Percentiles rank a stretch among this genome's conserved stretches.
Evolutionary conservation across 2,329 filamentous ascomycete genomes (phyloP).

Genomic region (Phialocephala subalpina): DNA sequence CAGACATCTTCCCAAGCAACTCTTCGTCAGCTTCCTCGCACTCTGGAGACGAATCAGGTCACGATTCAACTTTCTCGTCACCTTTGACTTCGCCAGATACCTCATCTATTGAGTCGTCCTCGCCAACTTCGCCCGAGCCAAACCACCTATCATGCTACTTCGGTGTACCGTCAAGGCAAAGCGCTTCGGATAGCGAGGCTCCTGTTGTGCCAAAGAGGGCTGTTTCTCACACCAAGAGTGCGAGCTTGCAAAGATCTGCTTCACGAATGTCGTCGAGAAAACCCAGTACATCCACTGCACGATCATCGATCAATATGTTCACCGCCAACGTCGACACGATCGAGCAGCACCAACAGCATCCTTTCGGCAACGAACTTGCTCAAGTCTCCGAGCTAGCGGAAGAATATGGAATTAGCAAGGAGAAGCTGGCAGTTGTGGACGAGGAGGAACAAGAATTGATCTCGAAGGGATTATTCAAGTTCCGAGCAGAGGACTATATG

Average conservation of each 20-base stretch:
- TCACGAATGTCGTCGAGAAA: conserved; percentile 68
- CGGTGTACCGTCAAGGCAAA: conserved; percentile 47
- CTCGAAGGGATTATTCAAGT: conserved; percentile 74
- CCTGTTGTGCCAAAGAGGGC: conserved; percentile 81
- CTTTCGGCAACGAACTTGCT: conserved; percentile 89
- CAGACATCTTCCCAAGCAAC: conserved; percentile 68
- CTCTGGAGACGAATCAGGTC: conserved; percentile 77
- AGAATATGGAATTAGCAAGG: conserved; percentile 73
- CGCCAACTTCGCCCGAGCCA: conserved; percentile 60
- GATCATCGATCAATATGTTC: conserved; percentile 55
- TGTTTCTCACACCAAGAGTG: conserved; percentile 88
- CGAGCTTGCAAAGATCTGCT: conserved; percentile 75
- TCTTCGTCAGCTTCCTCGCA: conserved; percentile 47
- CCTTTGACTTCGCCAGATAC: conserved; percentile 54
- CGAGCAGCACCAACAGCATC: conserved; percentile 59
- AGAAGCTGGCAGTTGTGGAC: conserved; percentile 66
- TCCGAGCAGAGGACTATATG: conserved; percentile 84
- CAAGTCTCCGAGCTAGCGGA: conserved; percentile 94
- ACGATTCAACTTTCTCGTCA: conserved; percentile 50
- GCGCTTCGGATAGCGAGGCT: conserved; percentile 49
- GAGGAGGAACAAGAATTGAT: conserved; percentile 78
- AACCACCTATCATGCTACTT: conserved; percentile 77
- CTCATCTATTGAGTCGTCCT: conserved; percentile 48
- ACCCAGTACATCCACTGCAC: conserved; percentile 62
- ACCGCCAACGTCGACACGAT: conserved; percentile 35